Base-by-base conservation (phyloP, 2,329 filamentous ascomycete genomes). In the Sporothrix inflata region DNA sequence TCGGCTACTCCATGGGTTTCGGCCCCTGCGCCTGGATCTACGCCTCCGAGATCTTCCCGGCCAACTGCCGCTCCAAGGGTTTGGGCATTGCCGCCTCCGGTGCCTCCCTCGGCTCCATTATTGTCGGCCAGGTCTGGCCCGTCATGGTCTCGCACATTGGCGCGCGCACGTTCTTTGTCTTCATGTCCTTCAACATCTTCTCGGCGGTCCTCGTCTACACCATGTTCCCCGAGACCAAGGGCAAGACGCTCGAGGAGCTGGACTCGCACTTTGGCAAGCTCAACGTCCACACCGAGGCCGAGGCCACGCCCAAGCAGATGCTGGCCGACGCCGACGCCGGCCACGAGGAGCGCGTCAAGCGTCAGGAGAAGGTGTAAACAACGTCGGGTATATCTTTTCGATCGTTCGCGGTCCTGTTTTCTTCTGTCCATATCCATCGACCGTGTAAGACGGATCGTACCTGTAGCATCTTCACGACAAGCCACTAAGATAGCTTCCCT, bases 161-260 rank as follows among this genome's bases (percentile, higher is more conserved):
- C 1, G 71, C 74, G 5, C 57, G 71, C n/a, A 73, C 72, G 14
- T 76, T 75, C 69, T 75, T 78, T 70, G 76, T 78, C 65, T 77
- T 76, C 69, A 74, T 75, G 74, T 71, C 74, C 4, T 76, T 76
- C 72, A 75, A 75, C 66, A 68, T 75, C 53, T 74, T 76, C 47
- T 51, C 69, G 42, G 69, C 72, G 5, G 60, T 77, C 12, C 73
- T 77, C 11, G 75, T 77, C 6, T 77, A 77, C 65, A 27, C 72
- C 1, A 75, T 71, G 70, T 77, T 76, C 72, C 74, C 74, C 14
- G 74, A 75, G 72, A 75, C 74, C 4, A 74, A 74, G 68, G 53
- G 79, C 71, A 83, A 83, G 79, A 87, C 87, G 1, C 71, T 75
- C 21, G 74, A 75, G 69, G 74, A 75, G 72, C 74, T 77, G 16